A percentile compares a stretch with the other conserved stretches of the same genome.
Evolutionary conservation across 305 asterid genomes (phyloP).

Genomic region (Plantago lanceolata): DNA sequence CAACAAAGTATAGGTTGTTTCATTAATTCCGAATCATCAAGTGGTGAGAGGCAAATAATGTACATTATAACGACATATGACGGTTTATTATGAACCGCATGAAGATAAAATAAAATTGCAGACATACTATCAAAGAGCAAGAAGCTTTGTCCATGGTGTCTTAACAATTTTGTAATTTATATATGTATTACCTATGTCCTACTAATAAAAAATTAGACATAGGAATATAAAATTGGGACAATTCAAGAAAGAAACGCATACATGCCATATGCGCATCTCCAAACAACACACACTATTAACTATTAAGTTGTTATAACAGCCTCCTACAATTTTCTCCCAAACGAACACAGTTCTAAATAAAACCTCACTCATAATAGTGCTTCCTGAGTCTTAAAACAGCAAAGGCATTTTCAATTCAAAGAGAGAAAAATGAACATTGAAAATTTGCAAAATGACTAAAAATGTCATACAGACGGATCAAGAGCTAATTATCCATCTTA

Average conservation of each 20-base stretch:
- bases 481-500: constrained; percentile 23
- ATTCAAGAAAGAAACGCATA: background rate
- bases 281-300: constrained; percentile 1
- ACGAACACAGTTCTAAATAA: background rate
- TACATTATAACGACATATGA: constrained; percentile 1
- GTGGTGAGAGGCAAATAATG: constrained; percentile 17
- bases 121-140: constrained; percentile 13
- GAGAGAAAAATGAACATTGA: constrained; percentile 2
- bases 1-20: constrained; percentile 29
- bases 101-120: background rate
- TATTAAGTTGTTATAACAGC: background rate
- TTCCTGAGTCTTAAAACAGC: background rate
- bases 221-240: constrained; percentile 9
- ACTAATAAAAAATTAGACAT: background rate
- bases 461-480: constrained; percentile 5
- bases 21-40: constrained; percentile 15
- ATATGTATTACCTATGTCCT: constrained; percentile 8
- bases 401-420: background rate
- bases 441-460: constrained; percentile 6
- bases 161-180: background rate
- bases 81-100: background rate
- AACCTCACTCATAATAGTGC: constrained; percentile 4
- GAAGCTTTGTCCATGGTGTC: constrained; percentile 9
- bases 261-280: background rate
- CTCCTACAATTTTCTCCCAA: background rate